Base-by-base conservation (phyloP, 2,329 filamentous ascomycete species). In the Lachnellula willkommii region DNA sequence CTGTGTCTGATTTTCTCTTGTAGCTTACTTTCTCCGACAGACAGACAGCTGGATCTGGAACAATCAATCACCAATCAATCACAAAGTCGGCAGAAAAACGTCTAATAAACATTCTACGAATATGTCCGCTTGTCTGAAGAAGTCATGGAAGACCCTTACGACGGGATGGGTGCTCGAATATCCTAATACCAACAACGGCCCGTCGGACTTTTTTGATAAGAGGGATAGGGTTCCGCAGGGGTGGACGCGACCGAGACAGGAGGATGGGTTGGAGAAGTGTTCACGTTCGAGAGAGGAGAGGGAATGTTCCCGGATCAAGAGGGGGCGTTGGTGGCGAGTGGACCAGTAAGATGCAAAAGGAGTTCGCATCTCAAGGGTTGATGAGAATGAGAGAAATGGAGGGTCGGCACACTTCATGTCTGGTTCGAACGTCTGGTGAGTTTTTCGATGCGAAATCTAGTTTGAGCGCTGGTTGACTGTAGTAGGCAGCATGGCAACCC, bases 121-220 rank as follows among this genome's bases (percentile, higher is more conserved):
- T 17, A 40, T 40, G 37, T 40, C 17, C 15, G 15, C 37, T 40
- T 12, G 15, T 9, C 37, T 54, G 12, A 63, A 62, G 32, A 53
- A 58, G 24, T 58, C 61, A 43, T 65, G 63, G 63, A 52, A 59
- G 20, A 48, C 57, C 8, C 54, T 65, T 12, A 58, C 59, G 2
- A 62, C 61, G 0, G 63, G 63, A 24, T 65, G 63, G 63, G 63
- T 63, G 11, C 15, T 65, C 5, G 63, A 65, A 46, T 65, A 65
- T 40, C 63, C 63, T 1, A 55, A 56, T 43, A 8, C 35, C 3
- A 37, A 50, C 5, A 51, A 61, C 53, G 58, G 59, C 28, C 63
- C 63, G 11, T 39, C 14, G 1, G 63, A 65, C 45, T 65, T 65
- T n/a, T 65, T 65, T 26, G 59, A 65, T 37, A 45, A 60, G 17